Percentiles rank a stretch among this genome's conserved stretches.
phyloP scores from a whole-genome alignment of 2,329 filamentous ascomycete species.

The Hypoxylon sp. region DNA sequence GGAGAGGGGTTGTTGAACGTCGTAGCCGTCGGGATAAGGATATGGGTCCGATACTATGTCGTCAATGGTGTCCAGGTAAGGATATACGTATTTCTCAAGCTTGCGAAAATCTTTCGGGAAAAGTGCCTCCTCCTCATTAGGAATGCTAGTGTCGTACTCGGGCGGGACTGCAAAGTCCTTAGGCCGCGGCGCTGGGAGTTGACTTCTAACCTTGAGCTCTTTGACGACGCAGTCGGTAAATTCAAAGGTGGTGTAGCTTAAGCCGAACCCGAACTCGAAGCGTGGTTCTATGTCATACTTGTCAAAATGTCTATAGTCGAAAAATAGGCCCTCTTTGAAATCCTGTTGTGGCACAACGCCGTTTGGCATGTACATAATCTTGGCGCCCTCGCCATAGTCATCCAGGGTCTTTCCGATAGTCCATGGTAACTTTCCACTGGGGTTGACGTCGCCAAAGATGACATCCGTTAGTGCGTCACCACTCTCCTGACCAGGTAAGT shows the following conservation, averaged over 20 bases:
- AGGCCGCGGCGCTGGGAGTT: constrained; percentile 57
- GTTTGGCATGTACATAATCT: constrained; percentile 79
- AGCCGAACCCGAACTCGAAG: constrained; percentile 88
- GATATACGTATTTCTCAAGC: constrained; percentile 80
- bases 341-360: constrained; percentile 82
- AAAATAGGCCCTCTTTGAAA: constrained; percentile 85
- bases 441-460: constrained; percentile 82
- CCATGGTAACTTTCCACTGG: constrained; percentile 88
- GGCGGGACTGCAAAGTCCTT: constrained; percentile 65
- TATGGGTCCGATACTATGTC: constrained; percentile 60
- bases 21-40: constrained; percentile 70
- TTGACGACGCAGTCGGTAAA: constrained; percentile 68
- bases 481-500: constrained; percentile 88
- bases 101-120: constrained; percentile 73
- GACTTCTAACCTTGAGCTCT: constrained; percentile 62
- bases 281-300: constrained; percentile 79
- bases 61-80: constrained; percentile 71
- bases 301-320: constrained; percentile 93
- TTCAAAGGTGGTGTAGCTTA: constrained; percentile 83
- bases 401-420: constrained; percentile 81
- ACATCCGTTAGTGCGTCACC: constrained; percentile 86
- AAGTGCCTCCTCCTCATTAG: constrained; percentile 68
- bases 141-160: constrained; percentile 67
- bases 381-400: constrained; percentile 82
- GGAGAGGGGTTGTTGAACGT: constrained; percentile 65